Evolutionary conservation across 1,139 yeast species (phyloP).

Genomic region (Lodderomyces beijingensis): DNA sequence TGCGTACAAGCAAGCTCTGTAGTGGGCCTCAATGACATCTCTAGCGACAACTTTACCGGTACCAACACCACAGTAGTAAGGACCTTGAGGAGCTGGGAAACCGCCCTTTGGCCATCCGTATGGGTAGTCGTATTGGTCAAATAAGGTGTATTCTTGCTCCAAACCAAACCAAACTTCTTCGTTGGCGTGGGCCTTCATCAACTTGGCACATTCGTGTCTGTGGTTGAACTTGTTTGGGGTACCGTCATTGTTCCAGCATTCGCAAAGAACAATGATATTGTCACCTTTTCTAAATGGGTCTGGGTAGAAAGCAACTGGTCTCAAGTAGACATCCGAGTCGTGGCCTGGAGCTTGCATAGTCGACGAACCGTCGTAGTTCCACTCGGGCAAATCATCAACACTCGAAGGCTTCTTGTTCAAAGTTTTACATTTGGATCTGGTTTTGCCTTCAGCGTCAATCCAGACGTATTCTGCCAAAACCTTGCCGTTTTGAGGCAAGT

Average conservation of each 20-base stretch:
- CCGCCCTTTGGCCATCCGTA: constrained; percentile 99
- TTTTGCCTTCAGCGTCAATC: constrained; percentile 90
- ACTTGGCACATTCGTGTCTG: constrained; percentile 95
- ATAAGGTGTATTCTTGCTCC: constrained; percentile 97
- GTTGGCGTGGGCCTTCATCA: constrained; percentile 86
- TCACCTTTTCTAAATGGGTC: constrained; percentile 99
- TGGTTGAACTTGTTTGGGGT: constrained; percentile 98
- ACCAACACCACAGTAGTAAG: constrained; percentile 99
- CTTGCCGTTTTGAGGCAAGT: constrained; percentile 80
- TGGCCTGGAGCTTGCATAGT: constrained; percentile 99
- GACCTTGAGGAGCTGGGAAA: constrained; percentile 99
- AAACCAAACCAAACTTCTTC: constrained; percentile 96
- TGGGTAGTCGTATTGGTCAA: constrained; percentile 84
- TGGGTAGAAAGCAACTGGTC: constrained; percentile 90
- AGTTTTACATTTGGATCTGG: constrained; percentile 94
- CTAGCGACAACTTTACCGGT: constrained; percentile 97
- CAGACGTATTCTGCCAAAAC: constrained; percentile 95
- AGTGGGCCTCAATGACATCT: constrained; percentile 98
- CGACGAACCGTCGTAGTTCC: constrained; percentile 99
- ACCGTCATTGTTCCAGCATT: constrained; percentile 98
- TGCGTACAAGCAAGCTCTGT: constrained; percentile 93
- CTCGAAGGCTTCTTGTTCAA: constrained; percentile 62
- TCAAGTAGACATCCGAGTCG: constrained; percentile 89
- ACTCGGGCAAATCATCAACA: constrained; percentile 89
- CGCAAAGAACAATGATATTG: constrained; percentile 89